Evolutionary conservation across 2,329 filamentous ascomycete species (phyloP).

Genomic region (Claviceps maximensis): DNA sequence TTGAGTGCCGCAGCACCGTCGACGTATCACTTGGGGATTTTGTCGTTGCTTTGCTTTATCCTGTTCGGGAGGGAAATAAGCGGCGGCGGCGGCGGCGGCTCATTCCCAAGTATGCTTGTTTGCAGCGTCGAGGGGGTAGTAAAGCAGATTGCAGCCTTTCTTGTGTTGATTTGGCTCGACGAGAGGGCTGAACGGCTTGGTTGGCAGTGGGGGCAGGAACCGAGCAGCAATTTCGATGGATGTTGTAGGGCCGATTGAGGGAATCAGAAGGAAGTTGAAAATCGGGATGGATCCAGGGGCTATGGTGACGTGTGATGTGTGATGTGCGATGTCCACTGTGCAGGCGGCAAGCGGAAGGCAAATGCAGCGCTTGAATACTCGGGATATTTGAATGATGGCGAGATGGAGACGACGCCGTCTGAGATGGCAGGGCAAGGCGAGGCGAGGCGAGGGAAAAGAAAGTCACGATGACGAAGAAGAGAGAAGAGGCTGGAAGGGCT

Average conservation of each 20-base stretch:
- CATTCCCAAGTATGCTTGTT: not conserved
- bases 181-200: not conserved
- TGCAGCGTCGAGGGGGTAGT: not conserved
- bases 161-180: not conserved
- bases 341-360: not conserved
- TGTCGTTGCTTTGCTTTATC: not conserved
- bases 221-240: not conserved
- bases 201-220: not conserved
- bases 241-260: not conserved
- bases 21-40: not conserved
- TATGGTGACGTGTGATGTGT: too few species aligned
- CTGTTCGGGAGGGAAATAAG: not conserved
- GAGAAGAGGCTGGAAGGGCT: not conserved
- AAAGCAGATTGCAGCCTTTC: not conserved
- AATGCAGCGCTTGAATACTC: not conserved
- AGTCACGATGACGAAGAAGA: not conserved
- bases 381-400: not conserved
- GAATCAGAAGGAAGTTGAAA: not conserved
- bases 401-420: not conserved
- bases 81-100: not conserved
- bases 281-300: not conserved
- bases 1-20: not conserved
- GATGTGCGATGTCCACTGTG: not conserved
- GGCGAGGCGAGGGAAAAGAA: not conserved
- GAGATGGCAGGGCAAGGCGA: not conserved